These are phyloP conservation scores for Pseudocercospora cruenta DNA, from an alignment of 2,329 filamentous ascomycete species.

Conservation along the genomic window DNA sequence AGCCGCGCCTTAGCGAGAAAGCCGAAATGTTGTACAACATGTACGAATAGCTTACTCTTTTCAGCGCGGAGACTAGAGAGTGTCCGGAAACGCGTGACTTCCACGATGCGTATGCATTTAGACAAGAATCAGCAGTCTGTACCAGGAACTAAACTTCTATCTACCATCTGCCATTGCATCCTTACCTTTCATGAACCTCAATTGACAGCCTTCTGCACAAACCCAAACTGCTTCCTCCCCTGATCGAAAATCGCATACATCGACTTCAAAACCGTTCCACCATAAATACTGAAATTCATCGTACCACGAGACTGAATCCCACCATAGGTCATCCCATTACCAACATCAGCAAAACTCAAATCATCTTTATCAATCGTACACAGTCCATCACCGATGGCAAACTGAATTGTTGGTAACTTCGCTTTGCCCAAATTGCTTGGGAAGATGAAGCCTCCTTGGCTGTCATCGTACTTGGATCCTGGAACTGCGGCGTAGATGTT, in stretches of 20 bases:
- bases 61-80: neutral
- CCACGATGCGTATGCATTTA: neutral
- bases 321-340: conserved; percentile 62
- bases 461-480: conserved; percentile 52
- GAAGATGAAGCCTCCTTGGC: conserved; percentile 60
- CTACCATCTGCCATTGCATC: too few species aligned
- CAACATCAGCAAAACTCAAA: conserved; percentile 61
- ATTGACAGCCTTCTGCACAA: conserved; percentile 49
- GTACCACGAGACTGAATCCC: conserved; percentile 67
- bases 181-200: too few species aligned
- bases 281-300: conserved; percentile 65
- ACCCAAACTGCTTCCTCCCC: conserved; percentile 61
- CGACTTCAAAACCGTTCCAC: conserved; percentile 66
- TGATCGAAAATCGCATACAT: conserved; percentile 70
- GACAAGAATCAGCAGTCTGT: neutral
- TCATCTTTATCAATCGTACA: conserved; percentile 67
- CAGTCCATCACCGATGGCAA: conserved; percentile 65
- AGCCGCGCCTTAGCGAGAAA: neutral
- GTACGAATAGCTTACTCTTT: neutral
- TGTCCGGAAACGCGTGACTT: neutral
- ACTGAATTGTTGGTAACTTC: conserved; percentile 62
- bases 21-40: neutral
- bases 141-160: too few species aligned
- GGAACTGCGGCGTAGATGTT: conserved; percentile 67
- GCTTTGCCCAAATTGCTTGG: conserved; percentile 57